Conservation (phyloP, 345 rosid genomes). For the Excoecaria cochinchinensis region DNA sequence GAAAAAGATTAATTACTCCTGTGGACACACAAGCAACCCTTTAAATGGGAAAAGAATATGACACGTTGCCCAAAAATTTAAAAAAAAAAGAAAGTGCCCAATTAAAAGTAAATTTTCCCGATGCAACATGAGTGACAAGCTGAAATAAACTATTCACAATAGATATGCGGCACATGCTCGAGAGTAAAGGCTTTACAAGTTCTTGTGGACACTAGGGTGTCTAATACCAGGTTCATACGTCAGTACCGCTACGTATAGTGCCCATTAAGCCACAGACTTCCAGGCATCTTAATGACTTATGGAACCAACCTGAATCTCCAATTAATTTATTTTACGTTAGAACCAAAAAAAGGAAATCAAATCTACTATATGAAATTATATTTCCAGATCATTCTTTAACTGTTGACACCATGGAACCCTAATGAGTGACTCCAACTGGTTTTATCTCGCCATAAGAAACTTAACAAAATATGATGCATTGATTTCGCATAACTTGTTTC, state of each 20-base stretch:
- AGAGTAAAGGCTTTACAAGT: not conserved
- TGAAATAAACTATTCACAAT: not conserved
- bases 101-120: not conserved
- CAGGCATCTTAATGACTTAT: not conserved
- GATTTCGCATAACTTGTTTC: not conserved
- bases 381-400: not conserved
- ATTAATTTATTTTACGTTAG: not conserved
- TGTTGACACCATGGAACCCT: not conserved
- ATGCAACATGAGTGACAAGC: not conserved
- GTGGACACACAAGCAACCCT: conserved; percentile 11
- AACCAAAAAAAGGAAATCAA: not conserved
- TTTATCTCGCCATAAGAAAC: not conserved
- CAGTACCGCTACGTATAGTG: not conserved
- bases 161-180: not conserved
- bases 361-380: not conserved
- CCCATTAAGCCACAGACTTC: not conserved
- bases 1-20: not conserved
- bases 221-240: not conserved
- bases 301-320: not conserved
- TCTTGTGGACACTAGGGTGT: not conserved
- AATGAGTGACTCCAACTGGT: not conserved
- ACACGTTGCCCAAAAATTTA: not conserved
- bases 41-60: not conserved
- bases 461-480: not conserved
- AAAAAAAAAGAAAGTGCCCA: not conserved